phyloP scores from a whole-genome alignment of 495 filamentous ascomycete genomes.

The Penicillium salamii region DNA sequence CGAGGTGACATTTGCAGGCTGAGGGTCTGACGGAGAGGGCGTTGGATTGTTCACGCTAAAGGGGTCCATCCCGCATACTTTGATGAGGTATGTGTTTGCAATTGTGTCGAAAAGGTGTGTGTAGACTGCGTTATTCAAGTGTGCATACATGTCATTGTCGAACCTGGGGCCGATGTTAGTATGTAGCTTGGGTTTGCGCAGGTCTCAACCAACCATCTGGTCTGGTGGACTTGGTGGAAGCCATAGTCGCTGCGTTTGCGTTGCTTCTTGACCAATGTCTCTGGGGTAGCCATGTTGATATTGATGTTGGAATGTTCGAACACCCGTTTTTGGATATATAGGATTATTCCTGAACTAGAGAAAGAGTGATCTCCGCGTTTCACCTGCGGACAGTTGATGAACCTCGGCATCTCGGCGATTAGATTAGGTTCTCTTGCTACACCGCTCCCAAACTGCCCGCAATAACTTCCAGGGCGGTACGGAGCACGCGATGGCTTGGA shows the following conservation, averaged over 20 bases:
- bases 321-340: no score
- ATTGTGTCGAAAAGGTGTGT: constrained; percentile 82
- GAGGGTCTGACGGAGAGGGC: constrained; percentile 4
- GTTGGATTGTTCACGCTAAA: constrained; percentile 42
- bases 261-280: constrained; percentile 57
- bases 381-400: constrained; percentile 8
- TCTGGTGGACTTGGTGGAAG: constrained; percentile 79
- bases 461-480: no score
- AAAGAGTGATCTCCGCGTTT: constrained; percentile 10
- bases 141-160: constrained; percentile 96
- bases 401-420: constrained; percentile 24
- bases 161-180: constrained; percentile 48
- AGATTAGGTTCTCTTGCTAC: constrained; percentile 13
- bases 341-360: no score
- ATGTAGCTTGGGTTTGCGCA: neutral
- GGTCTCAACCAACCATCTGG: constrained; percentile 66
- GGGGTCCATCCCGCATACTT: constrained; percentile 73
- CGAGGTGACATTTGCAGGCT: constrained; percentile 1
- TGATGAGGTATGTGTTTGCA: constrained; percentile 85
- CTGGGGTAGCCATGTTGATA: constrained; percentile 25
- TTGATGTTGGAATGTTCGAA: no score
- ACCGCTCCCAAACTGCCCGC: neutral
- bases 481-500: no score
- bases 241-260: constrained; percentile 66
- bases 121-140: constrained; percentile 84